Evolutionary conservation across 176 grass and related monocot genomes (phyloP), one percentile per base, ranked within the genome.

Genomic region (Typha latifolia): DNA sequence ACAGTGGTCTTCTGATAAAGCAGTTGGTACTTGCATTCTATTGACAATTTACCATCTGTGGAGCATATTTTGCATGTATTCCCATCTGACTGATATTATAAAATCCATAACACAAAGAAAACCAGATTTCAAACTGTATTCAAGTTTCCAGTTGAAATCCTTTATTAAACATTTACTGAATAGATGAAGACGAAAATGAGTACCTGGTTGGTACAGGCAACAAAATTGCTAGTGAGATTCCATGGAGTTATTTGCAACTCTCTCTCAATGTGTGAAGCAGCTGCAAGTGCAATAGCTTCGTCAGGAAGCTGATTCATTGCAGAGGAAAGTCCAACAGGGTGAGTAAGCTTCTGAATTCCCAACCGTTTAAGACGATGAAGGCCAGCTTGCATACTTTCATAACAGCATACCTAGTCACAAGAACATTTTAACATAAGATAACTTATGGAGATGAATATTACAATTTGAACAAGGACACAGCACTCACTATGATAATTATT

Each of bases 331-430:
- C 94, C 94, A 62, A 68, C 57, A 21, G 85, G 82, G 27, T 91
- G 82, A 47, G 72, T 86, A 64, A 96, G 82, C 78, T 74, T 86
- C 67, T 74, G 32, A 77, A 97, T 92, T 79, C 93, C 93, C 72
- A 97, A 89, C 52, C 81, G 86, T 57, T 79, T 80, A 23, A 97
- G 87, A 83, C 86, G 88, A 66, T 90, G 80, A 18, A 80, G 66
- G 49, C 85, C 93, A 82, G 93, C 88, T 82, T 87, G 88, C 93
- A 92, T 92, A 77, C 88, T 97, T 79, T 97, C 93, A 78, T 84
- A 89, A 78, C 85, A 92, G 66, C 88, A 97, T 7, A 97, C 93
- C 93, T 97, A 63, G 16, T 51, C 12, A 10, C 43, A 57, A 47
- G 16, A 32, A 74, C 32, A 37, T 14, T 65, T 51, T 62, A 18